These are phyloP conservation scores for Madurella fahalii DNA, from an alignment of 2,329 filamentous ascomycete species.

Conservation along the genomic window DNA sequence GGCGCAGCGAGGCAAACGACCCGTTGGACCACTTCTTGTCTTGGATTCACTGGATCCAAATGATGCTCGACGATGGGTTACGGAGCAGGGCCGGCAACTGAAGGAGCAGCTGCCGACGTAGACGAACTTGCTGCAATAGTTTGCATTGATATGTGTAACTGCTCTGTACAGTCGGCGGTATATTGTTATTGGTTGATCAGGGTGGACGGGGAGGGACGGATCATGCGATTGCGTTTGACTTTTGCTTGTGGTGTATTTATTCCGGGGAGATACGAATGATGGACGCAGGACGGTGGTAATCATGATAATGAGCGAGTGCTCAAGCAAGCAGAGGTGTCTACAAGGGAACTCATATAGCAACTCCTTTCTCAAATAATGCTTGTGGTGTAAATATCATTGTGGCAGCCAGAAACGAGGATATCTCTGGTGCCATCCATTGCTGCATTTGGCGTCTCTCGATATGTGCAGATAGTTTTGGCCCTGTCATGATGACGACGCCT, in stretches of 20 bases:
- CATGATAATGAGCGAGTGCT: too few relatives aligned
- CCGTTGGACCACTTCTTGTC: slow-evolving; percentile 11
- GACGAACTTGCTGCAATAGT: background rate
- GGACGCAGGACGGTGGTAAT: too few relatives aligned
- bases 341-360: too few relatives aligned
- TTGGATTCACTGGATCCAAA: slow-evolving; percentile 18
- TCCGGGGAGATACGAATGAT: too few relatives aligned
- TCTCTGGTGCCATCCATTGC: background rate
- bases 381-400: too few relatives aligned
- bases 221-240: too few relatives aligned
- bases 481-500: slow-evolving; percentile 21
- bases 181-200: background rate
- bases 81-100: background rate
- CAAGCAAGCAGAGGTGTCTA: too few relatives aligned
- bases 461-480: background rate
- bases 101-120: background rate
- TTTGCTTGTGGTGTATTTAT: too few relatives aligned
- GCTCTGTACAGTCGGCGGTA: background rate
- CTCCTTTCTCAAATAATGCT: too few relatives aligned
- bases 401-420: too few relatives aligned
- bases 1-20: background rate
- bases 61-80: slow-evolving; percentile 10
- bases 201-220: too few relatives aligned
- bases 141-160: background rate
- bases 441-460: background rate